These are phyloP conservation scores for Leptographium galeiforme DNA, from an alignment of 2,329 filamentous ascomycete genomes.

Conservation along the genomic window DNA sequence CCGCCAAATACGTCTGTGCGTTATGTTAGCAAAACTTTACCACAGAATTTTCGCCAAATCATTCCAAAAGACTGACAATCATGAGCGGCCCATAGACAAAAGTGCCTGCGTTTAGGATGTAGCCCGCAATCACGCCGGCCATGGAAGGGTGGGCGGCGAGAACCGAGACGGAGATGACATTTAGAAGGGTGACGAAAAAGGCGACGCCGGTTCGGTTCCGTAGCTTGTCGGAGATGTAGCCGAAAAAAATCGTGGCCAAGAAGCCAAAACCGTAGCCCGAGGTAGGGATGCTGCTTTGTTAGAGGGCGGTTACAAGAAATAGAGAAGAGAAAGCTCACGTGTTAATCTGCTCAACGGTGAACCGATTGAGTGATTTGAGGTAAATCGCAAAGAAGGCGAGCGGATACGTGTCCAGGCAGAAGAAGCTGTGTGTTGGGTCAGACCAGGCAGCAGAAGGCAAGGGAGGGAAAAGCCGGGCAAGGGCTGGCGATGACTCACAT, in stretches of 20 bases:
- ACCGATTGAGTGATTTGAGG: not conserved
- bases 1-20: not conserved
- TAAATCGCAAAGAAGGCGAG: constrained; percentile 1
- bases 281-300: not conserved
- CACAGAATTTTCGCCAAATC: too few relatives aligned
- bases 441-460: not conserved
- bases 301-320: not conserved
- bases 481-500: not conserved
- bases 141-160: not conserved
- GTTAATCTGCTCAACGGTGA: not conserved
- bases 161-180: not conserved
- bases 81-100: not conserved
- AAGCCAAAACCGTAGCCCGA: not conserved
- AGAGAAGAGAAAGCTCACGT: not conserved
- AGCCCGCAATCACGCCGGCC: not conserved
- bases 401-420: not conserved
- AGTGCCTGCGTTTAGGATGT: not conserved
- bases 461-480: not conserved
- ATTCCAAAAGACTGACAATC: not conserved
- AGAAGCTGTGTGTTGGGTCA: not conserved
- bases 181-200: not conserved
- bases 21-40: not conserved
- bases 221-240: constrained; percentile 6
- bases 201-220: not conserved
- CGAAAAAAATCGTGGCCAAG: not conserved